Evolutionary conservation across 2,329 filamentous ascomycete genomes (phyloP), one percentile per base, ranked within the genome.

Genomic region (Phyllachora maydis): DNA sequence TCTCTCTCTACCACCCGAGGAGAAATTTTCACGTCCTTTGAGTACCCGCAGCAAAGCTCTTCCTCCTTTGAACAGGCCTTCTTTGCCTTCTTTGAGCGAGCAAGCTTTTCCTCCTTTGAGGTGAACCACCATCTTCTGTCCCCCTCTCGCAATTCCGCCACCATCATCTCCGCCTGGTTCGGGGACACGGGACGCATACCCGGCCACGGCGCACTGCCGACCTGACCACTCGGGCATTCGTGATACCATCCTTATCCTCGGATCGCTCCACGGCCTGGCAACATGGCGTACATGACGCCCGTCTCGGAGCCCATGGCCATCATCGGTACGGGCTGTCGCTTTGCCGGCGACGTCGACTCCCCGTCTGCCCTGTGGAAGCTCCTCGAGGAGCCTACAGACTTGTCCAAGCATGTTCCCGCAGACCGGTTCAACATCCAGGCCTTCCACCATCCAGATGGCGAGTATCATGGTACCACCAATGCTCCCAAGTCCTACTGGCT

Each of bases 371-470:
- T 47, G 9, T 48, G 45, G 44, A 20, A 39, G 4, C 25, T 45
- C 2, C 36, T 47, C 7, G 19, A 21, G 4, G 18, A 37, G 7
- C 43, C 41, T 0, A 23, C 19, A 11, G 41, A 47, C 25, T 28
- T 46, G 2, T 34, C 37, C 1, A 29, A 30, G 5, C 22, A 25
- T 3, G 33, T 46, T 6, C 44, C 43, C 2, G 1, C 18, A 0
- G 24, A 28, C 28, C 40, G 31, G 29, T 46, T 36, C 40, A 42
- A 27, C 42, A 42, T 38, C 28, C 43, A 40, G 27, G 46, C 34
- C 16, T 46, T 47, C 16, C 38, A 39, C 25, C 36, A 40, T 19
- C 32, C 37, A 0, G 28, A 36, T 15, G 26, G 24, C 9, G 24
- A 31, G 10, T 20, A 32, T 3, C 22, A 40, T 35, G 41, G 21